These are phyloP conservation scores for Tricholoma terreum DNA, from an alignment of 768 basidiomycete genomes.

Conservation along the genomic window DNA sequence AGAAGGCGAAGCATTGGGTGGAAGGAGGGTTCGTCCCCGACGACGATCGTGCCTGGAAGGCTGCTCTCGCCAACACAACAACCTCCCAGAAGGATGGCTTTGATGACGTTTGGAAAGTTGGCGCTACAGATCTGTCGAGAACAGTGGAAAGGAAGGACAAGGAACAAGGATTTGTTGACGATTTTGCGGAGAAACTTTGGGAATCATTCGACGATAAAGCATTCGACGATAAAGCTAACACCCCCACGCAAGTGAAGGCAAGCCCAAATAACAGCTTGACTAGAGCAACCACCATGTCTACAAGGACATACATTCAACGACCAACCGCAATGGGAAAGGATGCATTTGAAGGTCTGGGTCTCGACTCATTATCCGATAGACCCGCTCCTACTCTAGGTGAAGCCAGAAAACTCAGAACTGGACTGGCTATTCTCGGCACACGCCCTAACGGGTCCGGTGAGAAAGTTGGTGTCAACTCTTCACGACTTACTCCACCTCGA, in stretches of 20 bases:
- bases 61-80: constrained; percentile 27
- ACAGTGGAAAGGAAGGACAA: constrained; percentile 16
- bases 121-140: constrained; percentile 16
- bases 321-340: constrained; percentile 44
- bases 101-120: constrained; percentile 42
- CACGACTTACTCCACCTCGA: constrained; percentile 35
- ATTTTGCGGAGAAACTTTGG: constrained; percentile 59
- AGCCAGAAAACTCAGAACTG: constrained; percentile 68
- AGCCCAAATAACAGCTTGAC: constrained; percentile 11
- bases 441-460: constrained; percentile 23
- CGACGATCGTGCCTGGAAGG: constrained; percentile 50
- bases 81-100: constrained; percentile 16
- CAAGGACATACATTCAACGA: constrained; percentile 4
- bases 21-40: constrained; percentile 33
- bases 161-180: constrained; percentile 60
- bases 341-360: constrained; percentile 75
- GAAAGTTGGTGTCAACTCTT: constrained; percentile 18
- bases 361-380: constrained; percentile 40
- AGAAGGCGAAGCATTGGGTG: constrained; percentile 4
- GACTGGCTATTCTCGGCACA: constrained; percentile 53
- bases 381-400: constrained; percentile 71
- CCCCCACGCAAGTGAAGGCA: constrained; percentile 13
- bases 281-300: constrained; percentile 10
- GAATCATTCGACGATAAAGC: constrained; percentile 40
- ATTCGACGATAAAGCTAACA: constrained; percentile 34